phyloP scores from a whole-genome alignment of 176 grass and related monocot genomes.

The Poa annua region DNA sequence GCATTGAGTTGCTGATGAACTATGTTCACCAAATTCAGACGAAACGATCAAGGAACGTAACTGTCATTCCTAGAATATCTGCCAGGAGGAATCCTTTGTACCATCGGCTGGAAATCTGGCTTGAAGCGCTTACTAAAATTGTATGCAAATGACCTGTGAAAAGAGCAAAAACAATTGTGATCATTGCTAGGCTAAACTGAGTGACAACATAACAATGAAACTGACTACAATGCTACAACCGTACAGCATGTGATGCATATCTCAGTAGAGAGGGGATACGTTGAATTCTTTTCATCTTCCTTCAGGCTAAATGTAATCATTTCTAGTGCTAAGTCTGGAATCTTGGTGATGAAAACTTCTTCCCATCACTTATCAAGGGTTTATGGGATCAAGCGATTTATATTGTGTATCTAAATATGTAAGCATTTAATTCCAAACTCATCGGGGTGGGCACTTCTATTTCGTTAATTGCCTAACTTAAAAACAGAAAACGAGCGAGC shows the following conservation, averaged over 20 bases:
- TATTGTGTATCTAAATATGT: neutral
- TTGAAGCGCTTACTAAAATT: slow-evolving; percentile 52
- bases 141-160: slow-evolving; percentile 43
- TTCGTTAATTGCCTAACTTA: neutral
- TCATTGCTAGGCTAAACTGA: neutral
- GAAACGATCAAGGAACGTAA: slow-evolving; percentile 38
- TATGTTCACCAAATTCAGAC: slow-evolving; percentile 16
- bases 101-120: slow-evolving; percentile 41
- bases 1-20: slow-evolving; percentile 15
- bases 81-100: slow-evolving; percentile 49
- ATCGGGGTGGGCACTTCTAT: neutral
- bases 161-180: neutral
- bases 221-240: slow-evolving; percentile 6
- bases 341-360: slow-evolving; percentile 6
- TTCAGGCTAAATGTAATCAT: slow-evolving; percentile 28
- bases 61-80: slow-evolving; percentile 47
- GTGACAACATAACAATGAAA: neutral
- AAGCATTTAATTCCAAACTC: neutral
- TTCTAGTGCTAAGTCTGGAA: neutral
- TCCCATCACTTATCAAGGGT: neutral
- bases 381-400: neutral
- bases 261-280: slow-evolving; percentile 3
- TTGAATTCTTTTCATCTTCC: slow-evolving; percentile 13
- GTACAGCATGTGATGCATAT: neutral
- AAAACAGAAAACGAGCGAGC: neutral